A percentile compares a stretch with the other conserved stretches of the same genome.
Evolutionary conservation across 1,284 basidiomycete species (phyloP).

Genomic region (Ustilago tritici): DNA sequence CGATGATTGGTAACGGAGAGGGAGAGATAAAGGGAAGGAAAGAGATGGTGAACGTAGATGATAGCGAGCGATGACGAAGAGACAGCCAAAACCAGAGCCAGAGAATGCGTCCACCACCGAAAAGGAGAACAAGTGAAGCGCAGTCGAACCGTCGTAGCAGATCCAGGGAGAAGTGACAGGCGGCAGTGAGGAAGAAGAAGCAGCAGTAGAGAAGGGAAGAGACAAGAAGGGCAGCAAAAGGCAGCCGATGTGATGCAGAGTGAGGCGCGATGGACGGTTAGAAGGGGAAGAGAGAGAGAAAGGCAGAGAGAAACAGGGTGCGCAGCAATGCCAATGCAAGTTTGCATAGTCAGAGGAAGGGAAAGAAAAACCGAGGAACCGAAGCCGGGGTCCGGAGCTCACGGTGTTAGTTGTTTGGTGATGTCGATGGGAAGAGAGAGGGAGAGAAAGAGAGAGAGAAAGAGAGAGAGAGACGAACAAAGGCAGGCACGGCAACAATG

Average conservation of each 20-base stretch:
- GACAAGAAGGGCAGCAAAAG: not conserved
- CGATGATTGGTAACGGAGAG: slow-evolving; percentile 7
- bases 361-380: not conserved
- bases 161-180: not conserved
- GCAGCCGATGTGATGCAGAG: not conserved
- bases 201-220: not conserved
- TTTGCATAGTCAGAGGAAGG: no score
- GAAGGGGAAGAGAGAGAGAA: not conserved
- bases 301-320: not conserved
- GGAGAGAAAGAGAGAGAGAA: not conserved
- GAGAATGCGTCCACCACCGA: not conserved
- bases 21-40: not conserved
- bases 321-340: no score
- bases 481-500: not conserved
- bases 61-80: slow-evolving; percentile 4
- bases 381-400: not conserved
- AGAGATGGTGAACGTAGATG: slow-evolving; percentile 6
- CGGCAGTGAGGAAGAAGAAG: not conserved
- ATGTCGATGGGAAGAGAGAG: not conserved
- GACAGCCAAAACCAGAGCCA: not conserved
- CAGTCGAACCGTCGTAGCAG: slow-evolving; percentile 1
- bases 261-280: not conserved
- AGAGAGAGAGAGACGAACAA: not conserved
- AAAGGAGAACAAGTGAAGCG: not conserved
- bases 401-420: not conserved